Conservation (phyloP, 164 flowering plant genomes). For the Nymphaea colorata region DNA sequence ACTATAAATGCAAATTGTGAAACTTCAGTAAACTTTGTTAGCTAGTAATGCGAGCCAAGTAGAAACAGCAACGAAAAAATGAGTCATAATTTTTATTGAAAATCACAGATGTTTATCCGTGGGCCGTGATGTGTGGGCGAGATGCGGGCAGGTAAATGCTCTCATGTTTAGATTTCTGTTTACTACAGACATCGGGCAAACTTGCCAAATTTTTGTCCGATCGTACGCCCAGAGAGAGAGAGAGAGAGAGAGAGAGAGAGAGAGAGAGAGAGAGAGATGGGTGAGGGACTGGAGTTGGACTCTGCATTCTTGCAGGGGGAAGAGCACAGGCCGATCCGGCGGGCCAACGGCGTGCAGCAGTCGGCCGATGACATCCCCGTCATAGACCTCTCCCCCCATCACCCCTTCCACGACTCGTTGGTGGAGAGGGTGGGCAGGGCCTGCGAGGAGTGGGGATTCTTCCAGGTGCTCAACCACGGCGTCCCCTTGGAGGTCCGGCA, state of each 20-base stretch:
- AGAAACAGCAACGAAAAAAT: too few species aligned
- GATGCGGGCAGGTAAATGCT: too few species aligned
- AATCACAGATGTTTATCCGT: too few species aligned
- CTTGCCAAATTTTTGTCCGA: too few species aligned
- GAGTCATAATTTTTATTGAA: too few species aligned
- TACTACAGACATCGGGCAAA: too few species aligned
- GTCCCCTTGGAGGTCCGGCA: slow-evolving; percentile 20
- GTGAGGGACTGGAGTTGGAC: slow-evolving; percentile 25
- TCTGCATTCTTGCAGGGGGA: slow-evolving; percentile 31
- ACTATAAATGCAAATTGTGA: too few species aligned
- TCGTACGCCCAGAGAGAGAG: too few species aligned
- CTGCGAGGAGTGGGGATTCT: slow-evolving; percentile 62
- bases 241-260: not conserved
- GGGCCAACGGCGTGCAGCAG: not conserved
- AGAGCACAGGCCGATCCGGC: slow-evolving; percentile 32
- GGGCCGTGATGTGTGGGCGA: too few species aligned
- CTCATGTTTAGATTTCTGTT: too few species aligned
- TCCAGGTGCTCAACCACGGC: slow-evolving; percentile 64
- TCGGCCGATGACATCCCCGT: slow-evolving; percentile 31
- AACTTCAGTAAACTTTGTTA: too few species aligned
- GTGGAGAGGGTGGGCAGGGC: slow-evolving; percentile 15
- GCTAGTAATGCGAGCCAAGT: too few species aligned
- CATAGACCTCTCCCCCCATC: slow-evolving; percentile 29
- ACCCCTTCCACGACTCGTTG: not conserved
- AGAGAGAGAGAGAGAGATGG: slow-evolving; percentile 5